Conservation (phyloP, 2,329 filamentous ascomycete species). For the Fusarium pseudoanthophilum region DNA sequence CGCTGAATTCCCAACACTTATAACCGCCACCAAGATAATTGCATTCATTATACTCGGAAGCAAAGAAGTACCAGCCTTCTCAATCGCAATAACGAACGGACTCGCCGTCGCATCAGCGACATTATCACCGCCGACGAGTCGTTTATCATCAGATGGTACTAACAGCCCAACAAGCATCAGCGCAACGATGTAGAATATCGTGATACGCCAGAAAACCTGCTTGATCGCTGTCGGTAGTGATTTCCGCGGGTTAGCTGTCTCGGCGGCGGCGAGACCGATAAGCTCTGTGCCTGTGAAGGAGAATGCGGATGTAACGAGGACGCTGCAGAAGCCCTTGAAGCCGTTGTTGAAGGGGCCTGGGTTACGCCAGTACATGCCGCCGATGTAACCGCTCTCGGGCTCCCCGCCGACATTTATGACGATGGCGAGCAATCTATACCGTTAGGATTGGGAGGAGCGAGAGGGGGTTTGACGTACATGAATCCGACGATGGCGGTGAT, state of each 20-base stretch:
- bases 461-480: slow-evolving; percentile 68
- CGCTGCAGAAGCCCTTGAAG: slow-evolving; percentile 82
- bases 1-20: slow-evolving; percentile 91
- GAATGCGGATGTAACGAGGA: slow-evolving; percentile 81
- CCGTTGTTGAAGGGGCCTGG: slow-evolving; percentile 87
- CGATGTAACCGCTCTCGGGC: slow-evolving; percentile 79
- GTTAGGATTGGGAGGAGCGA: background rate
- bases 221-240: slow-evolving; percentile 88
- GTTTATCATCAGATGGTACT: slow-evolving; percentile 76
- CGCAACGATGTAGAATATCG: slow-evolving; percentile 89
- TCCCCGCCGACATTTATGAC: slow-evolving; percentile 87
- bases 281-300: slow-evolving; percentile 81
- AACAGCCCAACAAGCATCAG: slow-evolving; percentile 83
- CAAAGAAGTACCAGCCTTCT: slow-evolving; percentile 81
- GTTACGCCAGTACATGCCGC: slow-evolving; percentile 77
- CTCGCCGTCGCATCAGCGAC: slow-evolving; percentile 77
- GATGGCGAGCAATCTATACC: slow-evolving; percentile 78
- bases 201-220: slow-evolving; percentile 95
- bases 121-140: slow-evolving; percentile 67
- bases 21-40: slow-evolving; percentile 90
- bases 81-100: slow-evolving; percentile 92
- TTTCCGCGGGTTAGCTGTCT: slow-evolving; percentile 80
- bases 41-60: slow-evolving; percentile 92
- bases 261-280: slow-evolving; percentile 80
- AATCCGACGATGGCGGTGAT: slow-evolving; percentile 87